Evolutionary conservation across 306 rosid species (phyloP).

Genomic region (Quercus wislizeni): DNA sequence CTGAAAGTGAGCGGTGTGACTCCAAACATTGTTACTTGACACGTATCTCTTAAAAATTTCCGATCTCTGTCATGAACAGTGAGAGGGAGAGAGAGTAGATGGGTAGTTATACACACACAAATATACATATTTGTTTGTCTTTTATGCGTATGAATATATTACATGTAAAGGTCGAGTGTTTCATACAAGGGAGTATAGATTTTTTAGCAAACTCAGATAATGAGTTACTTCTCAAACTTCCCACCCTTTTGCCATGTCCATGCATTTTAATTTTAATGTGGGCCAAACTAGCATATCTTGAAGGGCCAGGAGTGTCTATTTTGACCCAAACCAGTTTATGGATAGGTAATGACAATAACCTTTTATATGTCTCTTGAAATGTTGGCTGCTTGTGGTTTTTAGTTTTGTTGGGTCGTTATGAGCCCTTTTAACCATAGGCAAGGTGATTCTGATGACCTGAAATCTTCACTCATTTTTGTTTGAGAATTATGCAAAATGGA

Average conservation of each 20-base stretch:
- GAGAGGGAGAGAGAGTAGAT: not conserved
- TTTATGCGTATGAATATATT: too few relatives aligned
- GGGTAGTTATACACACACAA: not conserved
- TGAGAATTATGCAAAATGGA: not conserved
- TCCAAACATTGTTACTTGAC: slow-evolving; percentile 1
- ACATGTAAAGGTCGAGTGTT: not conserved
- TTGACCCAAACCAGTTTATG: not conserved
- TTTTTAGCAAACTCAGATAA: not conserved
- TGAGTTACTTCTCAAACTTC: not conserved
- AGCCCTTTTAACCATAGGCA: not conserved
- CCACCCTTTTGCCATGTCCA: not conserved
- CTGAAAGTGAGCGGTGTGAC: not conserved
- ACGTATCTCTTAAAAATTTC: not conserved
- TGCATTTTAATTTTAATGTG: not conserved
- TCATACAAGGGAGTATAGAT: not conserved
- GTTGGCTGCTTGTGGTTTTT: not conserved
- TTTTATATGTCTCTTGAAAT: not conserved
- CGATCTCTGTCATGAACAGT: not conserved
- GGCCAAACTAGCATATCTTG: not conserved
- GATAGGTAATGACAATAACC: not conserved
- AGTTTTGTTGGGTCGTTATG: not conserved
- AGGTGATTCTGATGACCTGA: not conserved
- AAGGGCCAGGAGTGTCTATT: not conserved
- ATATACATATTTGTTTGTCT: not conserved
- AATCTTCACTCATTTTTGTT: not conserved